phyloP scores from a whole-genome alignment of 768 basidiomycete species.

The Russula sp. region DNA sequence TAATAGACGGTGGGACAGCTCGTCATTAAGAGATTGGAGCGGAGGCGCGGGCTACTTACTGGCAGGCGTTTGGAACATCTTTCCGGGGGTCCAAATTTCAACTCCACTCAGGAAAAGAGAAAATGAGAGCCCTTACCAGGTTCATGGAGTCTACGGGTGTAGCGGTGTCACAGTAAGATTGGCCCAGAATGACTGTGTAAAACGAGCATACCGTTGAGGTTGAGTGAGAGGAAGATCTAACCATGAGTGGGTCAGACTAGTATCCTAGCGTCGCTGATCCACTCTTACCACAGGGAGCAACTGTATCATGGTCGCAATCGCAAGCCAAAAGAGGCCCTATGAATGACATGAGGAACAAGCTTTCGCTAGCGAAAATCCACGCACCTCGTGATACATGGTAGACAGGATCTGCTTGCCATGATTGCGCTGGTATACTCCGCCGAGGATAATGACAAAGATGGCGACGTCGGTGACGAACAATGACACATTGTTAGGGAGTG shows the following conservation, averaged over 20 bases:
- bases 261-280: not conserved
- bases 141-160: conserved; percentile 14
- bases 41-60: not conserved
- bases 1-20: not conserved
- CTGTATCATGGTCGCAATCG: conserved; percentile 1
- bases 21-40: not conserved
- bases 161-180: not conserved
- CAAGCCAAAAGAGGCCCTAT: conserved; percentile 18
- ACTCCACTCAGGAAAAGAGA: not conserved
- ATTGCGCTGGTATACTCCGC: conserved; percentile 6
- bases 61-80: conserved; percentile 18
- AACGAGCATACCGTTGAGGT: conserved; percentile 9
- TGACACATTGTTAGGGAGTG: conserved; percentile 7
- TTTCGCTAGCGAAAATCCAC: not conserved
- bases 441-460: conserved; percentile 4
- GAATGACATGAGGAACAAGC: not conserved
- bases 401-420: not conserved
- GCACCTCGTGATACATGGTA: conserved; percentile 10
- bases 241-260: not conserved
- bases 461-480: conserved; percentile 6
- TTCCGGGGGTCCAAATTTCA: not conserved
- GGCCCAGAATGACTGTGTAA: not conserved
- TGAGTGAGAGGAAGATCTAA: conserved; percentile 13
- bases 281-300: conserved; percentile 12
- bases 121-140: not conserved